Percentiles rank a stretch among this genome's conserved stretches.
phyloP scores from a whole-genome alignment of 1,284 basidiomycete species.

The Heterobasidion annosum region DNA sequence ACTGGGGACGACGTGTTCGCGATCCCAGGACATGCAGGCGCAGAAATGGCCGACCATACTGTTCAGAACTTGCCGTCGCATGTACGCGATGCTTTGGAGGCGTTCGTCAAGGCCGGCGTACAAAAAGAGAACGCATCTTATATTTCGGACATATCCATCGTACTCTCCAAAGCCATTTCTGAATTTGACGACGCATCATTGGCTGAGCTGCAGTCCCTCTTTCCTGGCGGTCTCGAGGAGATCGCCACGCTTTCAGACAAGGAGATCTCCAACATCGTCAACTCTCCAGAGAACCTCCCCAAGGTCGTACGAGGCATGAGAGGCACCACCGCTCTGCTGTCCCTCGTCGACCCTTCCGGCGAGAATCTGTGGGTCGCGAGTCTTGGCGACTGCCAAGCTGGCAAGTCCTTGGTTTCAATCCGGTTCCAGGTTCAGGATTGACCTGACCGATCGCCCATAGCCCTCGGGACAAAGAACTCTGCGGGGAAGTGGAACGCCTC shows the following conservation, averaged over 20 bases:
- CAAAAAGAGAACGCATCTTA: background rate
- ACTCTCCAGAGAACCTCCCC: conserved; percentile 19
- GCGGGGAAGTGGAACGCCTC: conserved; percentile 18
- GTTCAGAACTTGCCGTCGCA: conserved; percentile 10
- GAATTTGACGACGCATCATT: conserved; percentile 28
- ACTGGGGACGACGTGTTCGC: no score
- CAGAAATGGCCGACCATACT: conserved; percentile 16
- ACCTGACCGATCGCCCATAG: background rate
- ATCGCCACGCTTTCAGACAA: conserved; percentile 22
- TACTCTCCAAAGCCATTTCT: background rate
- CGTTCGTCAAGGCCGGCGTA: background rate
- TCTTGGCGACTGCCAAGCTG: conserved; percentile 28
- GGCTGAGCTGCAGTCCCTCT: conserved; percentile 18
- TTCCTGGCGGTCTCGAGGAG: conserved; percentile 18
- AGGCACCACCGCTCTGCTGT: conserved; percentile 25
- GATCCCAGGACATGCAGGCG: conserved; percentile 19
- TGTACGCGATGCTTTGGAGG: conserved; percentile 6
- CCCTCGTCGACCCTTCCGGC: conserved; percentile 20
- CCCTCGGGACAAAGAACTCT: conserved; percentile 1
- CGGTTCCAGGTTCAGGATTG: background rate
- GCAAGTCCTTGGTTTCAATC: conserved; percentile 11
- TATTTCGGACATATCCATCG: background rate
- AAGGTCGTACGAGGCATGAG: conserved; percentile 24
- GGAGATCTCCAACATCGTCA: conserved; percentile 28
- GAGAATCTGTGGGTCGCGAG: conserved; percentile 27